Conservation (phyloP, 2,329 filamentous ascomycete species). For the Penicillium janthinellum region DNA sequence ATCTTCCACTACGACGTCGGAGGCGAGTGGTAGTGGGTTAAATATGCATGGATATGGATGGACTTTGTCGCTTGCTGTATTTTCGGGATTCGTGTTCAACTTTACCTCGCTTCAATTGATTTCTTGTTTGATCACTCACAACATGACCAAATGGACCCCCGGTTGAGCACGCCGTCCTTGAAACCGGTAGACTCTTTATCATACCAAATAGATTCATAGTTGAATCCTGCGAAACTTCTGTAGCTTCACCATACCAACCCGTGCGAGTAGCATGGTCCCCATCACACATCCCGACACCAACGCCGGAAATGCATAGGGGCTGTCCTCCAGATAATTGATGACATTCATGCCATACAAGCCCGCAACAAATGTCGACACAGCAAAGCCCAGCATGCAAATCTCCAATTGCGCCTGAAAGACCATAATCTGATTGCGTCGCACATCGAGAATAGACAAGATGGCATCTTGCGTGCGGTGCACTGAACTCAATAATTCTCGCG, state of each 20-base stretch:
- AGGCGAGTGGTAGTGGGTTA: slow-evolving; percentile 51
- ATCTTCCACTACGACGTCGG: slow-evolving; percentile 57
- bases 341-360: slow-evolving; percentile 45
- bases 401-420: slow-evolving; percentile 41
- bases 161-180: too few relatives aligned
- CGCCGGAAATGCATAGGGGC: slow-evolving; percentile 29
- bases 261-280: slow-evolving; percentile 25
- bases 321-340: slow-evolving; percentile 41
- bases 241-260: slow-evolving; percentile 30
- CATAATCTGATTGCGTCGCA: slow-evolving; percentile 45
- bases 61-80: background rate
- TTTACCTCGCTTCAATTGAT: background rate
- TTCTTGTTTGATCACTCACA: background rate
- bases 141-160: background rate
- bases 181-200: too few relatives aligned
- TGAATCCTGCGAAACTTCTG: slow-evolving; percentile 26
- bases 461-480: slow-evolving; percentile 38
- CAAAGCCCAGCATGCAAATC: slow-evolving; percentile 41
- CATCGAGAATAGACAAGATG: slow-evolving; percentile 36
- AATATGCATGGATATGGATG: background rate
- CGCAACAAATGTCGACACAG: slow-evolving; percentile 38
- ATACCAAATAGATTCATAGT: slow-evolving; percentile 5
- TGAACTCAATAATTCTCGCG: slow-evolving; percentile 29
- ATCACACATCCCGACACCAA: slow-evolving; percentile 24
- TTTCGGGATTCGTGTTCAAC: background rate